Conservation (phyloP, 352 stramenopile species). For the Globisporangium uncinulatum region DNA sequence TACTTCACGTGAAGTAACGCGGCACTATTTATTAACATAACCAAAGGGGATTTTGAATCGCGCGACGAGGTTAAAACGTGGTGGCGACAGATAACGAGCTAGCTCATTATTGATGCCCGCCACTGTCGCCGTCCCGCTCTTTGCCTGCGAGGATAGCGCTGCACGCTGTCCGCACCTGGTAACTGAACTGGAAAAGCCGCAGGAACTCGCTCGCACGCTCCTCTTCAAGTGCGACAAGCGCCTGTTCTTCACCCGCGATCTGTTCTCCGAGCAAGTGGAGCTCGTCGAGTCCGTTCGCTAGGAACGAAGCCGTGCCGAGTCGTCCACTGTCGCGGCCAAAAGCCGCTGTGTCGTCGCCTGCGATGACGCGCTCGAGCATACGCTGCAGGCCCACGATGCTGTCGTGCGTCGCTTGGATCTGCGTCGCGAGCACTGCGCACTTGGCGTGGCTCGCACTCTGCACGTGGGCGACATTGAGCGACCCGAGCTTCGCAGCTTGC, state of each 20-base stretch:
- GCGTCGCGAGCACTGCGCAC: slow-evolving; percentile 6
- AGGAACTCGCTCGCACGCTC: slow-evolving; percentile 18
- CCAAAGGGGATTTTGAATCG: background rate
- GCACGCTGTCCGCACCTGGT: slow-evolving; percentile 14
- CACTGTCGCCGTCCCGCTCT: background rate
- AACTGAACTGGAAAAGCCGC: slow-evolving; percentile 23
- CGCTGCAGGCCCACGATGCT: background rate
- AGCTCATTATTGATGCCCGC: no score
- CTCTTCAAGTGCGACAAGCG: slow-evolving; percentile 15
- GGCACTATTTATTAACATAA: background rate
- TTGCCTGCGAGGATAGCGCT: slow-evolving; percentile 4
- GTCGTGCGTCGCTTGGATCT: slow-evolving; percentile 7
- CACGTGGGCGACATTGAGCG: slow-evolving; percentile 4
- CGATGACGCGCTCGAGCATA: slow-evolving; percentile 4
- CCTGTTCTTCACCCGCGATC: slow-evolving; percentile 17
- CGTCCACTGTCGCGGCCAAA: background rate
- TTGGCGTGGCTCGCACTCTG: slow-evolving; percentile 10
- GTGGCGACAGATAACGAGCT: background rate
- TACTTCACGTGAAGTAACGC: slow-evolving; percentile 9
- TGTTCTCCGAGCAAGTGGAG: slow-evolving; percentile 13
- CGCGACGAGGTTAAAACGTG: background rate
- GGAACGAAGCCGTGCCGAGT: background rate
- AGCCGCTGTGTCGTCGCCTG: background rate
- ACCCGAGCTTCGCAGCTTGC: background rate
- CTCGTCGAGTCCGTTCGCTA: slow-evolving; percentile 2